Evolutionary conservation across 2,329 filamentous ascomycete species (phyloP).

Genomic region (Epichloe sp.): DNA sequence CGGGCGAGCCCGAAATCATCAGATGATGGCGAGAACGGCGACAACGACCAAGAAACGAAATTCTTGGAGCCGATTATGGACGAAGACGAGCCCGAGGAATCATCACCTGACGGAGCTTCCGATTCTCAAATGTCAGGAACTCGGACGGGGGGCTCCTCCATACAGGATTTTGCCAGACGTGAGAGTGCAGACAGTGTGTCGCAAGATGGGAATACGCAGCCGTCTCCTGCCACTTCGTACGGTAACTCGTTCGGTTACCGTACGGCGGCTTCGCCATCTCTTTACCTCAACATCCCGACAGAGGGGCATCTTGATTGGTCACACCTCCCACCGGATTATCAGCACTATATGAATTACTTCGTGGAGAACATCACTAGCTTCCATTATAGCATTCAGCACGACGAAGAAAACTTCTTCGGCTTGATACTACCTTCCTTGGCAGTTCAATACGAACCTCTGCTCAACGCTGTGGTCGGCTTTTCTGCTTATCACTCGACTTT

Average conservation of each 20-base stretch:
- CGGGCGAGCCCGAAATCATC: slow-evolving; percentile 40
- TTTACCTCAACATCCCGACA: slow-evolving; percentile 12
- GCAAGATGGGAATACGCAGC: slow-evolving; percentile 36
- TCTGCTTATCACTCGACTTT: slow-evolving; percentile 76
- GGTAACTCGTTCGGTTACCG: slow-evolving; percentile 22
- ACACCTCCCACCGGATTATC: slow-evolving; percentile 54
- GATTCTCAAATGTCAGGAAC: slow-evolving; percentile 11
- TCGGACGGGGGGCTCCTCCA: slow-evolving; percentile 26
- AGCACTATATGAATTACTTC: slow-evolving; percentile 69
- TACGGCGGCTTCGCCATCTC: slow-evolving; percentile 16
- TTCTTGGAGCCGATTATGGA: slow-evolving; percentile 40
- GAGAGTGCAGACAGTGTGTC: slow-evolving; percentile 42
- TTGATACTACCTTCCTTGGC: slow-evolving; percentile 59
- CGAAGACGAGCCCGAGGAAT: slow-evolving; percentile 35
- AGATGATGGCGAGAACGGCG: slow-evolving; percentile 36
- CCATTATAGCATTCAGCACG: slow-evolving; percentile 68
- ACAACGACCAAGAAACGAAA: slow-evolving; percentile 27
- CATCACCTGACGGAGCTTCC: slow-evolving; percentile 8
- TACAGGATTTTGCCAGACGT: slow-evolving; percentile 22
- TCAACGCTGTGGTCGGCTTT: slow-evolving; percentile 81
- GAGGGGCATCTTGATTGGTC: slow-evolving; percentile 33
- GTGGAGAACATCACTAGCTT: slow-evolving; percentile 63
- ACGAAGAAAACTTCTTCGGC: slow-evolving; percentile 61
- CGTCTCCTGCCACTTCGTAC: slow-evolving; percentile 34
- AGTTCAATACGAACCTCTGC: slow-evolving; percentile 59